Base-by-base conservation (phyloP, 169 alveolate genomes). In the Eimeria praecox region DNA sequence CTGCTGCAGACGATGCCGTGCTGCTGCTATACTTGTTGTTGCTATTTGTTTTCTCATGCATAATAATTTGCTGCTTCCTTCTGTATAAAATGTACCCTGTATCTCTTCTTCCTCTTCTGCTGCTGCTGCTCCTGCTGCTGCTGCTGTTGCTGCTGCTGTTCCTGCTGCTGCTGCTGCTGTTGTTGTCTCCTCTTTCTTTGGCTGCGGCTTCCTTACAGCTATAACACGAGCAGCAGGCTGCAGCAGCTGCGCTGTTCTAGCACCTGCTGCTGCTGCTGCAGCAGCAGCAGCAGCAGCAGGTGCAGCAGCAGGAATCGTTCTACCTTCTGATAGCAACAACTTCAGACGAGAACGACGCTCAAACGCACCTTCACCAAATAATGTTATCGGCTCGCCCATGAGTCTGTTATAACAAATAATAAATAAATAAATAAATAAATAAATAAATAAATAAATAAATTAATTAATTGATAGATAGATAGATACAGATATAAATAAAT, bases 341-440 rank as follows among this genome's bases (percentile, higher is more conserved):
- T 71, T 75, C 42, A 95, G 97, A 5, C 97, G 97, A 8, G 88
- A 94, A 27, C 97, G 49, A 35, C 97, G 88, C 78, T 91, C 95
- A 46, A 83, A 92, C 44, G 97, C 88, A 16, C 94, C 97, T 44
- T 95, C 97, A 18, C 97, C 97, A 38, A 95, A 95, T 8, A 91
- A 54, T 33, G 90, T 56, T 0, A 90, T 64, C n/a, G 97, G 97
- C 91, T 95, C 86, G 10, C 91, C 96, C 69, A 69, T 69, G 22
- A 59, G 88, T 44, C 88, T 78, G 88, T 24, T 42, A 44, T 27
- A 35, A 24, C 42, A 80, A 52, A 56, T 95, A 22, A 3, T 14
- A 85, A 9, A 33, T 30, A 85, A 59, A 10, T 56, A 35, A 12
- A 42, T 3, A 54, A 33, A 30, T 12, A 54, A 16, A 82, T 46